Evolutionary conservation across 306 rosid genomes (phyloP).

Genomic region (Vachellia collinsii): DNA sequence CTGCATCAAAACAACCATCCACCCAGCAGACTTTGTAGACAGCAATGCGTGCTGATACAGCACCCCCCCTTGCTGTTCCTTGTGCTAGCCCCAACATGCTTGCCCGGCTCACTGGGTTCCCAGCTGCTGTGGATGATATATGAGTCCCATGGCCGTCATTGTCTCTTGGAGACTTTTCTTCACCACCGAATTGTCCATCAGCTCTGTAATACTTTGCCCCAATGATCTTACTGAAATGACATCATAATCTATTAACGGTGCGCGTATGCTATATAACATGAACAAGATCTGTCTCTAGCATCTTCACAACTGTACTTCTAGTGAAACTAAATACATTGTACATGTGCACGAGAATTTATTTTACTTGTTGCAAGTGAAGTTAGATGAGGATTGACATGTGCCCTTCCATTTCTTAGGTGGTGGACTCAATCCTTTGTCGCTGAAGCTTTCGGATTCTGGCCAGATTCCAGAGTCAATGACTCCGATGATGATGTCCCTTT

Average conservation of each 20-base stretch:
- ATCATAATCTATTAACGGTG: background rate
- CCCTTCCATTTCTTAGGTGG: slow-evolving; percentile 74
- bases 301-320: background rate
- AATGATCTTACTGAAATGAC: slow-evolving; percentile 50
- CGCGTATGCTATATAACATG: background rate
- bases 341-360: slow-evolving; percentile 34
- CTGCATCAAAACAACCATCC: slow-evolving; percentile 35
- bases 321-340: background rate
- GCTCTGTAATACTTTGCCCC: slow-evolving; percentile 51
- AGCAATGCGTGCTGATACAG: slow-evolving; percentile 55
- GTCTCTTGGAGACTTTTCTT: slow-evolving; percentile 54
- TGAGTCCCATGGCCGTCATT: slow-evolving; percentile 56
- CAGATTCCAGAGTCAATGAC: slow-evolving; percentile 54
- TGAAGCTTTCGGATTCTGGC: slow-evolving; percentile 59
- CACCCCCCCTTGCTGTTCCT: slow-evolving; percentile 64
- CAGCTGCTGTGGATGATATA: slow-evolving; percentile 56
- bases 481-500: slow-evolving; percentile 53
- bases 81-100: slow-evolving; percentile 44
- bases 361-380: slow-evolving; percentile 61
- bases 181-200: background rate
- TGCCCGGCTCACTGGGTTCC: slow-evolving; percentile 40
- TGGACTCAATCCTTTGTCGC: slow-evolving; percentile 47
- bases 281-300: background rate
- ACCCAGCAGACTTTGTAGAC: slow-evolving; percentile 59
- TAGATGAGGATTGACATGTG: slow-evolving; percentile 31